Evolutionary conservation across 139 green algal genomes (phyloP), one percentile per base, ranked within the genome.

Genomic region (Picochlorum sp.): DNA sequence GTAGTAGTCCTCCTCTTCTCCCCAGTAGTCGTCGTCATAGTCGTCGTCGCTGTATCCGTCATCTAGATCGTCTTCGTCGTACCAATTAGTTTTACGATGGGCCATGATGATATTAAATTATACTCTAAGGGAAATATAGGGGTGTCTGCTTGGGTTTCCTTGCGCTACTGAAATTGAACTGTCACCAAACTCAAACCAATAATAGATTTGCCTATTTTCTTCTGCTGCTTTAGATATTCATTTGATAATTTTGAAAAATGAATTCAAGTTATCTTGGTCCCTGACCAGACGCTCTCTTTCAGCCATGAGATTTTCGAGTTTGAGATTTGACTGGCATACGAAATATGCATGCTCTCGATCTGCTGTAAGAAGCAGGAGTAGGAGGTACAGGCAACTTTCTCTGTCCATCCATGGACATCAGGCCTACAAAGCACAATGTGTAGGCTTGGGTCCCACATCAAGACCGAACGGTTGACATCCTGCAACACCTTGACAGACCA

Each of bases 191-290:
- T n/a, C n/a, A n/a, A n/a, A n/a, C n/a, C n/a, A n/a, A n/a, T n/a
- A n/a, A n/a, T n/a, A n/a, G n/a, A n/a, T n/a, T n/a, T n/a, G n/a
- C n/a, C n/a, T n/a, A n/a, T n/a, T n/a, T n/a, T n/a, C n/a, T n/a
- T n/a, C n/a, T n/a, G n/a, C n/a, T n/a, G n/a, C 21, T 77, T 77
- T 49, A 97, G 58, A 85, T 98, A 98, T 21, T 78, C 78, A 30
- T 96, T 85, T 0, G 85, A 87, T 61, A 98, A 79, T 83, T 96
- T 88, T 80, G 23, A 24, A 24, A 24, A 97, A 87, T 56, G 87
- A 84, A 81, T 92, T 95, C 11, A 98, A 84, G 68, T 96, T 95
- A 74, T 98, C 91, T 80, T 97, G 92, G 84, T 98, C 92, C 14
- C 82, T 56, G 15, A 91, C 84, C 62, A 98, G 24, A 54, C 34